These are phyloP conservation scores for Alternaria triticina DNA, from an alignment of 2,329 filamentous ascomycete genomes.

Conservation along the genomic window DNA sequence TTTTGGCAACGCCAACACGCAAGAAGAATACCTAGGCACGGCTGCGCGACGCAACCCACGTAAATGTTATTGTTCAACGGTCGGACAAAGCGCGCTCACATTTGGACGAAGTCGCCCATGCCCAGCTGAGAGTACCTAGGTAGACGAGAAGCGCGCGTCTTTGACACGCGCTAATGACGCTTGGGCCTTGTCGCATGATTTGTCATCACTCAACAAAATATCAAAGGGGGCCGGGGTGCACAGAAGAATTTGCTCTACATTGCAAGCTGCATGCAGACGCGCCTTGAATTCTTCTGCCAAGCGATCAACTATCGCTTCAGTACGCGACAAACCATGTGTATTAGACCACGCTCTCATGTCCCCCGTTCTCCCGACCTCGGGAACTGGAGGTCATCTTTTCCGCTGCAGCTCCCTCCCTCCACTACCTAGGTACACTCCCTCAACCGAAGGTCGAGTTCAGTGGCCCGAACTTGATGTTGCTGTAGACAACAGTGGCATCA, in stretches of 20 bases:
- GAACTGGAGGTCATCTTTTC: not conserved
- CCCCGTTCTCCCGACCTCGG: not conserved
- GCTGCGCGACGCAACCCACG: not conserved
- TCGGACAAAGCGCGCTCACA: not conserved
- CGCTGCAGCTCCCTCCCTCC: not conserved
- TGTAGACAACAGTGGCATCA: slow-evolving; percentile 33
- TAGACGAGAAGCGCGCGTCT: not conserved
- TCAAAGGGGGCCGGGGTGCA: not conserved
- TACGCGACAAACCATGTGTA: not conserved
- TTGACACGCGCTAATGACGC: not conserved
- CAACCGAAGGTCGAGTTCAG: slow-evolving; percentile 37
- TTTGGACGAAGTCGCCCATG: not conserved
- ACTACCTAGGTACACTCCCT: not conserved
- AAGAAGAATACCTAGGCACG: not conserved
- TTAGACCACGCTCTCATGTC: not conserved
- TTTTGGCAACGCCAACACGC: not conserved
- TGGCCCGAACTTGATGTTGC: slow-evolving; percentile 41
- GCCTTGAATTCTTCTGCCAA: not conserved
- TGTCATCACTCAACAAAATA: not conserved
- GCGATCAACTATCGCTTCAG: not conserved
- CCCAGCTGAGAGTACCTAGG: not conserved
- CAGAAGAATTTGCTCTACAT: not conserved
- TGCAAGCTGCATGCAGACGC: not conserved
- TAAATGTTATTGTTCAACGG: not conserved
- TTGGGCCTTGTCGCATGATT: not conserved